Conservation (phyloP, 495 filamentous ascomycete genomes). For the Lasiosphaeriaceae sp. region DNA sequence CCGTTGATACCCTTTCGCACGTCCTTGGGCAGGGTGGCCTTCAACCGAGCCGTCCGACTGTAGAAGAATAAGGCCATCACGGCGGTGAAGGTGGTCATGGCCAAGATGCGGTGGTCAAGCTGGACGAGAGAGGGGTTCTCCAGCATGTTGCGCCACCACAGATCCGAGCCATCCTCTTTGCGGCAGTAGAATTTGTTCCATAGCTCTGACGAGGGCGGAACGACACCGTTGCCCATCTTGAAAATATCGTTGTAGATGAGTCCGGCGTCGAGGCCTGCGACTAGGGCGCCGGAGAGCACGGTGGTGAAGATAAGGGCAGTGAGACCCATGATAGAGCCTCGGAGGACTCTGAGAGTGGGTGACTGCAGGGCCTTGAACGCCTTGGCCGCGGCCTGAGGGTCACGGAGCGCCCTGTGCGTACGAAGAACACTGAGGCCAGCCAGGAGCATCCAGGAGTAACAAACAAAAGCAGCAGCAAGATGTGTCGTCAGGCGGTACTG, state of each 20-base stretch:
- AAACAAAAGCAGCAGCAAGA: slow-evolving; percentile 81
- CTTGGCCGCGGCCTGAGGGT: slow-evolving; percentile 53
- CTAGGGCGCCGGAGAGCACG: slow-evolving; percentile 87
- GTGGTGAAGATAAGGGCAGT: slow-evolving; percentile 78
- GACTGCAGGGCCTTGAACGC: slow-evolving; percentile 55
- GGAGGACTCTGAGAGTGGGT: slow-evolving; percentile 69
- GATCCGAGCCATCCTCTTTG: slow-evolving; percentile 65
- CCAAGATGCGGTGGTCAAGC: slow-evolving; percentile 90
- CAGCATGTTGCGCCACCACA: slow-evolving; percentile 94
- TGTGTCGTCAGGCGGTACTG: slow-evolving; percentile 92
- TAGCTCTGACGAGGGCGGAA: slow-evolving; percentile 78
- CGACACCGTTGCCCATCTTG: slow-evolving; percentile 79
- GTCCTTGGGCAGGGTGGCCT: slow-evolving; percentile 57
- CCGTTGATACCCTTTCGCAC: slow-evolving; percentile 71
- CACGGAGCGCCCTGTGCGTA: slow-evolving; percentile 61
- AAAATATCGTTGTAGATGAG: slow-evolving; percentile 99
- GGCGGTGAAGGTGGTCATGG: slow-evolving; percentile 80
- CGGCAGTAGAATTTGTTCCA: slow-evolving; percentile 83
- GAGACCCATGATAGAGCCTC: slow-evolving; percentile 67
- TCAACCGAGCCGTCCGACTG: slow-evolving; percentile 60
- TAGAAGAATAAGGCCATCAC: slow-evolving; percentile 76
- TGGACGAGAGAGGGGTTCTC: slow-evolving; percentile 95
- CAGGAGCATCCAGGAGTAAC: slow-evolving; percentile 91
- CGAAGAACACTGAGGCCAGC: slow-evolving; percentile 83
- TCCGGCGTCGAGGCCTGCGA: slow-evolving; percentile 92